A percentile compares a stretch with the other conserved stretches of the same genome.
These are phyloP conservation scores for Rutstroemia sp. DNA, from an alignment of 2,329 filamentous ascomycete species.

Conservation along the genomic window DNA sequence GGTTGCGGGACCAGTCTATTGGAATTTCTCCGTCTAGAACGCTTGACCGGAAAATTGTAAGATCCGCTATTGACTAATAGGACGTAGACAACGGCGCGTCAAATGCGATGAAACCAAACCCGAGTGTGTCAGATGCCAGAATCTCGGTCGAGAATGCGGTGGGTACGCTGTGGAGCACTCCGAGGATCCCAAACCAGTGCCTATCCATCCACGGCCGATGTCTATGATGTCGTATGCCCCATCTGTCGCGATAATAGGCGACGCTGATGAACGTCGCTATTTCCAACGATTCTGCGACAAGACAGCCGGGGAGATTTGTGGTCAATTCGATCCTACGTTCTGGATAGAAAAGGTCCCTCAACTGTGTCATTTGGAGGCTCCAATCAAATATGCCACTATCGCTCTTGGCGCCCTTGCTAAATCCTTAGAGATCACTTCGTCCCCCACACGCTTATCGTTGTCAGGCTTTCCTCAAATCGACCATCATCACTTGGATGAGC, in stretches of 20 bases:
- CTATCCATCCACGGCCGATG: conserved; percentile 27
- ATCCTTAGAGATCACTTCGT: conserved; percentile 26
- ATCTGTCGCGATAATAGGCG: conserved; percentile 24
- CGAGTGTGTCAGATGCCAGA: conserved; percentile 28
- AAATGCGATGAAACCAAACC: conserved; percentile 31
- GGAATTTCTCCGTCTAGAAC: conserved; percentile 1
- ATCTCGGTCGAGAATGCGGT: conserved; percentile 29
- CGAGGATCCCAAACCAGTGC: conserved; percentile 25
- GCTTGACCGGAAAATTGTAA: not conserved
- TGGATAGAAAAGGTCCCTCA: conserved; percentile 30
- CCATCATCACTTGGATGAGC: conserved; percentile 26
- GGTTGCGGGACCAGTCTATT: not conserved
- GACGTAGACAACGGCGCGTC: conserved; percentile 26
- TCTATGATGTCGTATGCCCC: conserved; percentile 26
- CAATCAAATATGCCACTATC: conserved; percentile 27
- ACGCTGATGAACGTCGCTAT: conserved; percentile 25
- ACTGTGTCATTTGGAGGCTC: conserved; percentile 26
- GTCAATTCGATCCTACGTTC: conserved; percentile 26
- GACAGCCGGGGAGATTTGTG: conserved; percentile 26
- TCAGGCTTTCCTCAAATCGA: conserved; percentile 29
- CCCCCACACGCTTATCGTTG: conserved; percentile 25
- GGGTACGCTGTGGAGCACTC: conserved; percentile 27
- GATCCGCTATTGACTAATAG: conserved; percentile 13
- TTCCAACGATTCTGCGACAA: conserved; percentile 30
- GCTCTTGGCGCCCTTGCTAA: conserved; percentile 27